Evolutionary conservation across 352 stramenopile genomes (phyloP), one percentile per base, ranked within the genome.

Genomic region (Plasmopara viticola): DNA sequence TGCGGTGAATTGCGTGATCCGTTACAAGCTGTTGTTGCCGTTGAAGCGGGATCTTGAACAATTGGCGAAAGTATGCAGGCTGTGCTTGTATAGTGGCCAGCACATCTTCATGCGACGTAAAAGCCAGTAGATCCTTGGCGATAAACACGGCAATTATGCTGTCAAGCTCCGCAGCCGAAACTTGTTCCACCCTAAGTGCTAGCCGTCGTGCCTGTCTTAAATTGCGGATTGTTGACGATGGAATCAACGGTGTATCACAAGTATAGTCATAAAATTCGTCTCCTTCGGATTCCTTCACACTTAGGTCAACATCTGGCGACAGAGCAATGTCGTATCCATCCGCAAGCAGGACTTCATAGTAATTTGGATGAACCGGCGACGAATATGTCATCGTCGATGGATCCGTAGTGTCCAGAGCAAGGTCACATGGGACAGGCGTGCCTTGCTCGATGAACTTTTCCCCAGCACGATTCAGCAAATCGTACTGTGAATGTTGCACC

Each of bases 41-140:
- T 30, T 18, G 39, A 4, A 29, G 39, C 6, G 39, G 9, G 15
- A 30, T 9, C 39, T 30, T 44, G 15, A 44, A 44, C 8, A 29
- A 15, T 3, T 44, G 6, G 17, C 0, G n/a, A 1, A 44, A 30
- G 39, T 29, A 44, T 4, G 39, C 39, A 5, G 39, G 39, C 25
- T 44, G 39, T n/a, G n/a, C 39, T 29, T 44, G 12, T 5, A 44
- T 44, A 12, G n/a, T 44, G 0, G 39, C n/a, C n/a, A 30, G 17
- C 15, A 29, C 39, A 29, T 44, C 39, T 44, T 44, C 39, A 44
- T 44, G 39, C 39, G 39, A 44, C 17, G 39, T 44, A 15, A n/a
- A 30, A 6, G 15, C 5, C 5, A 30, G 39, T 15, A 31, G 2
- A 29, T 30, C 39, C n/a, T 25, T 44, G 9, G 18, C n/a, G 39